Evolutionary conservation across 1,284 basidiomycete species (phyloP).

Genomic region (Fomes fomentarius): DNA sequence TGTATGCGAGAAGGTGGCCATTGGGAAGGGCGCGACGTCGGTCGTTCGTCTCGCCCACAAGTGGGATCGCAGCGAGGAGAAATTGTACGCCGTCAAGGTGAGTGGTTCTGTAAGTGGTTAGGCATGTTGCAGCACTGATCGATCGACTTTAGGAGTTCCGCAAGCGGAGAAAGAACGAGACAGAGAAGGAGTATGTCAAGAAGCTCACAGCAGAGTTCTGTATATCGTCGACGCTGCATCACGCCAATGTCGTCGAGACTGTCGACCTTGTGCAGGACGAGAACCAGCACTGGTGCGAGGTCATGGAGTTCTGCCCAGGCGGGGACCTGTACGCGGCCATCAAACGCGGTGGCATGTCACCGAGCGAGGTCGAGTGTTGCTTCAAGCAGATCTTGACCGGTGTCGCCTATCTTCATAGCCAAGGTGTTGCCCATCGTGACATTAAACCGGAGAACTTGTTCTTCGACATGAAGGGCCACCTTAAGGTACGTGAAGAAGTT

Average conservation of each 20-base stretch:
- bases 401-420: constrained; percentile 89
- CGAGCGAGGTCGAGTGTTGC: constrained; percentile 94
- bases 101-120: constrained; percentile 27
- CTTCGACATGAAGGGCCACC: constrained; percentile 89
- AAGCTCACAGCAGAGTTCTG: constrained; percentile 99
- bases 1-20: constrained; percentile 94
- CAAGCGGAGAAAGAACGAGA: constrained; percentile 96
- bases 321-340: constrained; percentile 98
- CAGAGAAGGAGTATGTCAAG: constrained; percentile 99
- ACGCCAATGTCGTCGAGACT: constrained; percentile 96
- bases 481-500: constrained; percentile 70
- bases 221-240: constrained; percentile 97
- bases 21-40: constrained; percentile 97
- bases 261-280: constrained; percentile 99
- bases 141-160: constrained; percentile 80
- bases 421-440: constrained; percentile 97
- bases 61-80: constrained; percentile 97
- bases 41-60: constrained; percentile 97
- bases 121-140: constrained; percentile 6
- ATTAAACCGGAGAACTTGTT: constrained; percentile 98
- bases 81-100: constrained; percentile 98
- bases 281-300: constrained; percentile 96
- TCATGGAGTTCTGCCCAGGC: constrained; percentile 99
- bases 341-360: constrained; percentile 96
- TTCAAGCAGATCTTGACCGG: constrained; percentile 97